Evolutionary conservation across 495 filamentous ascomycete genomes (phyloP).

Genomic region (Neurospora sp.): DNA sequence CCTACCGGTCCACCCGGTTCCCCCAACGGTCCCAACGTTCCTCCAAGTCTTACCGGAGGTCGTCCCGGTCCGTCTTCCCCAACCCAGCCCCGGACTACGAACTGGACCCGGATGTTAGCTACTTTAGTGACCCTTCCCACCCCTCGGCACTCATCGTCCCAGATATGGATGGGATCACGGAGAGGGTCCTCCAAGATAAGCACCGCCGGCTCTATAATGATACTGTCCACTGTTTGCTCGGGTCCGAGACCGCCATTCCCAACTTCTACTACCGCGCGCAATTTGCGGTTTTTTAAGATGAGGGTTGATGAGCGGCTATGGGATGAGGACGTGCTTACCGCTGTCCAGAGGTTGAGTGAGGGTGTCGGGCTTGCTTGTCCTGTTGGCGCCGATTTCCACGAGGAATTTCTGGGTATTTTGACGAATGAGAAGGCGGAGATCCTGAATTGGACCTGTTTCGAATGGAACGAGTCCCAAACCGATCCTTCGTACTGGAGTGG

Average conservation of each 20-base stretch:
- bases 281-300: neutral
- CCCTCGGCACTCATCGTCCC: neutral
- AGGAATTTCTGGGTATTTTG: neutral
- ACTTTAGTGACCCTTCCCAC: neutral
- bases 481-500: neutral
- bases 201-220: neutral
- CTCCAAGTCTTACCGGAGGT: neutral
- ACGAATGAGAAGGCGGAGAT: neutral
- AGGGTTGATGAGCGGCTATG: neutral
- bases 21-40: neutral
- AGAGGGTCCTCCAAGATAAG: neutral
- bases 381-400: neutral
- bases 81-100: neutral
- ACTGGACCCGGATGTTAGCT: neutral
- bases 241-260: neutral
- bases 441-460: neutral
- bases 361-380: neutral
- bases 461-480: neutral
- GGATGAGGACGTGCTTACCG: neutral
- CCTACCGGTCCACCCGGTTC: neutral
- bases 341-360: neutral
- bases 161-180: neutral
- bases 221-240: neutral
- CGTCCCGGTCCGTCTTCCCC: neutral
- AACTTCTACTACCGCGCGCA: neutral